A percentile compares a stretch with the other conserved stretches of the same genome.
Conservation (phyloP, 169 alveolate genomes). For the Plasmodium knowlesi region DNA sequence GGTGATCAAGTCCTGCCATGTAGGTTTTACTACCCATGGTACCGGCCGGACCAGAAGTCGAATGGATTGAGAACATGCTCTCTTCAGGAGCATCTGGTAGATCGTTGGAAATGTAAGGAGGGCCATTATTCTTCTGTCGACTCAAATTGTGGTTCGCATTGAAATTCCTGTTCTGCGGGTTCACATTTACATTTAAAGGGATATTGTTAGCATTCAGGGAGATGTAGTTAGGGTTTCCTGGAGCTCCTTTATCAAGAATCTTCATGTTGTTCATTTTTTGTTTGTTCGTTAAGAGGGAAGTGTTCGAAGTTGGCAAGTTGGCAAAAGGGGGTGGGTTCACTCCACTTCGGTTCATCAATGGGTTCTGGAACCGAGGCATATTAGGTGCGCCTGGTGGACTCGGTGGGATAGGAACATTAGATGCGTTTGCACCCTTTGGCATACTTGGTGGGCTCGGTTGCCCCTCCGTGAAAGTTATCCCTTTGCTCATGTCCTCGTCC, state of each 20-base stretch:
- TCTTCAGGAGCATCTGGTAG: not conserved
- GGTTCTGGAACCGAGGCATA: not conserved
- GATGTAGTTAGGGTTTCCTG: conserved; percentile 20
- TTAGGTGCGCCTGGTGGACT: not conserved
- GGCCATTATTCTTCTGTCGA: not conserved
- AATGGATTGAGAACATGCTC: not conserved
- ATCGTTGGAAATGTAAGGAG: not conserved
- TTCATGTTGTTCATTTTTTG: conserved; percentile 8
- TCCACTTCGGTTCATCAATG: conserved; percentile 9
- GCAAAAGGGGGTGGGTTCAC: not conserved
- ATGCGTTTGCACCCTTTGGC: not conserved
- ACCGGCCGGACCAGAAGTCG: not conserved
- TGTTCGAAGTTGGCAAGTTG: not conserved
- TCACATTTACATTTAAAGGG: not conserved
- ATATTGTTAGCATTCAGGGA: conserved; percentile 11
- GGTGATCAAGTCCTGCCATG: not conserved
- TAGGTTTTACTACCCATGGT: too few relatives aligned
- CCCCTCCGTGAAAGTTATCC: not conserved
- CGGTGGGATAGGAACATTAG: not conserved
- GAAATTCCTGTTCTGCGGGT: not conserved
- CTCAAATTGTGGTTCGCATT: not conserved
- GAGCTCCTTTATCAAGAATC: not conserved
- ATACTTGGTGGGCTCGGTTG: not conserved
- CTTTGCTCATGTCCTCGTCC: conserved; percentile 26
- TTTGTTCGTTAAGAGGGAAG: not conserved